Conservation (phyloP, 2,329 filamentous ascomycete species). For the Orbilia ellipsospora region DNA sequence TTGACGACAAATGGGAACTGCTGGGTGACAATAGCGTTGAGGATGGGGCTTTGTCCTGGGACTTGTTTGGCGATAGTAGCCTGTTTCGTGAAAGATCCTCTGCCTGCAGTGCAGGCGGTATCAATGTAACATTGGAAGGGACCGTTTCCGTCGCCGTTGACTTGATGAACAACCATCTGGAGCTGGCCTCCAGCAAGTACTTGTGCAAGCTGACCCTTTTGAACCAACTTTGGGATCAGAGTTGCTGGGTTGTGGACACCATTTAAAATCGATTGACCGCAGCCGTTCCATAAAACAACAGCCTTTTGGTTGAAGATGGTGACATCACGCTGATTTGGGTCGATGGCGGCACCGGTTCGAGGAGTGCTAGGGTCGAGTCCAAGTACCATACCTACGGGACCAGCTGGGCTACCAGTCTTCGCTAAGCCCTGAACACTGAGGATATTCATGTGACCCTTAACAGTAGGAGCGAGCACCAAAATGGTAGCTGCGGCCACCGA, state of each 20-base stretch:
- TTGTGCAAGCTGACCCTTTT: constrained; percentile 16
- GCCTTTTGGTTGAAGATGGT: constrained; percentile 18
- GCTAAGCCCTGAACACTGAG: constrained; percentile 5
- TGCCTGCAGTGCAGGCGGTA: neutral
- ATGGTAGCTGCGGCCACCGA: constrained; percentile 2
- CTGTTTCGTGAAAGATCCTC: neutral
- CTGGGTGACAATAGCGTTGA: constrained; percentile 10
- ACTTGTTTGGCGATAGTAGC: constrained; percentile 20
- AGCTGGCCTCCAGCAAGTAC: constrained; percentile 20
- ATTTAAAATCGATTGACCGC: neutral
- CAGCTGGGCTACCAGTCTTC: constrained; percentile 6
- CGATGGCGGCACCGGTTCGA: constrained; percentile 11
- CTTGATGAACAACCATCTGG: constrained; percentile 26
- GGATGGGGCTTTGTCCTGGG: constrained; percentile 23
- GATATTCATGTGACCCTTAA: constrained; percentile 4
- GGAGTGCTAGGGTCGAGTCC: constrained; percentile 18
- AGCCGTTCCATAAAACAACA: constrained; percentile 12
- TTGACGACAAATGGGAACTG: constrained; percentile 19
- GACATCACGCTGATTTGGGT: constrained; percentile 14
- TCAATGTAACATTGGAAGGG: constrained; percentile 44
- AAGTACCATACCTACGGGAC: constrained; percentile 8
- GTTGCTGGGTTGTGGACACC: neutral
- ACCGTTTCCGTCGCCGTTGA: constrained; percentile 44
- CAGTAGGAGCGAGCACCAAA: neutral
- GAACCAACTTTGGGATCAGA: constrained; percentile 1